phyloP scores from a whole-genome alignment of 441 rosid species.

The Melastoma candidum region DNA sequence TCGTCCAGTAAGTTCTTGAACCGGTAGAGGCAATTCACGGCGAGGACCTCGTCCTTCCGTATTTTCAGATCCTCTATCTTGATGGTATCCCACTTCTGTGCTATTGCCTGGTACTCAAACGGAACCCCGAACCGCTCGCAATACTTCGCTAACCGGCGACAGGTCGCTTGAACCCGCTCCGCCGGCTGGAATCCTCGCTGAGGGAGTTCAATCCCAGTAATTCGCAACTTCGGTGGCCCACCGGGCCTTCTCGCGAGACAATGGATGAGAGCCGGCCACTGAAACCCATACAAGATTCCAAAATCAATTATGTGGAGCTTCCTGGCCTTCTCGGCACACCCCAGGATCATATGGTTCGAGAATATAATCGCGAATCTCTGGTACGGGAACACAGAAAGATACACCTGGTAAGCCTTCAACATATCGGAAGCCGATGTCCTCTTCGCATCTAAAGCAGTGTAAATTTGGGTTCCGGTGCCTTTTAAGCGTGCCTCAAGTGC shows the following conservation, averaged over 20 bases:
- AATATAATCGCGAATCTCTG: slow-evolving; percentile 12
- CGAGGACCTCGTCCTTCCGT: slow-evolving; percentile 38
- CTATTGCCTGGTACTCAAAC: slow-evolving; percentile 50
- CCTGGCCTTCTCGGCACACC: slow-evolving; percentile 7
- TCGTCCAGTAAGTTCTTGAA: slow-evolving; percentile 13
- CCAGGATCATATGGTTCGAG: slow-evolving; percentile 16
- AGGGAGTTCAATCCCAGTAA: slow-evolving; percentile 61
- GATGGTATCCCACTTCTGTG: slow-evolving; percentile 64
- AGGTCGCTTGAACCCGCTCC: slow-evolving; percentile 49
- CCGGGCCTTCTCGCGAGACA: slow-evolving; percentile 33
- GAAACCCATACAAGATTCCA: slow-evolving; percentile 64
- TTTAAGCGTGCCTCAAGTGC: slow-evolving; percentile 75
- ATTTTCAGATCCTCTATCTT: slow-evolving; percentile 59
- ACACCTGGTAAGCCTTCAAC: slow-evolving; percentile 19
- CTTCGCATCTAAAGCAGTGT: slow-evolving; percentile 34
- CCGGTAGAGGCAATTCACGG: slow-evolving; percentile 65
- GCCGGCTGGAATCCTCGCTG: slow-evolving; percentile 52
- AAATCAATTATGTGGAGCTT: slow-evolving; percentile 50
- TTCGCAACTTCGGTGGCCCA: slow-evolving; percentile 56
- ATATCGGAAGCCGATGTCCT: slow-evolving; percentile 24
- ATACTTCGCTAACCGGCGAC: slow-evolving; percentile 44
- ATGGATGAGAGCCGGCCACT: slow-evolving; percentile 50
- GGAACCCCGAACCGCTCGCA: slow-evolving; percentile 45
- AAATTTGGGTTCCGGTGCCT: slow-evolving; percentile 62
- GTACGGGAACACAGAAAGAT: slow-evolving; percentile 17